Evolutionary conservation across 805 yeast genomes (phyloP).

Genomic region (Schwanniomyces pseudopolymorphus): DNA sequence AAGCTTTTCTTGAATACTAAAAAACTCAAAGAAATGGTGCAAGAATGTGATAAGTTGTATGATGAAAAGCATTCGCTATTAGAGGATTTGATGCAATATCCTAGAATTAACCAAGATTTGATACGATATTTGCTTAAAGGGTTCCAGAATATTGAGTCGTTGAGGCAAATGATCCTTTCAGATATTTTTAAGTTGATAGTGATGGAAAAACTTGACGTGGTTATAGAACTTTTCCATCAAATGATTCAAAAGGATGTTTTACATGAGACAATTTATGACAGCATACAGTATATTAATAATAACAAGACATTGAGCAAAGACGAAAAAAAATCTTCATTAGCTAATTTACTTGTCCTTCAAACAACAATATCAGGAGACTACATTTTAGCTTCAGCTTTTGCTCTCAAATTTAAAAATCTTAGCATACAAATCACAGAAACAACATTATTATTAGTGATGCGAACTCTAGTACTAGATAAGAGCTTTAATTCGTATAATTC

Average conservation of each 20-base stretch:
- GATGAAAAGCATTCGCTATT: slow-evolving; percentile 10
- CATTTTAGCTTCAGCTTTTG: slow-evolving; percentile 19
- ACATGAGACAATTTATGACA: background rate
- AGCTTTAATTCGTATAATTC: slow-evolving; percentile 8
- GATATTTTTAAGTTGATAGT: slow-evolving; percentile 13
- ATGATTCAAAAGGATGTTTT: slow-evolving; percentile 1
- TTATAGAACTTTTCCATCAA: slow-evolving; percentile 6
- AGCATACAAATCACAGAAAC: slow-evolving; percentile 2
- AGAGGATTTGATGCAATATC: slow-evolving; percentile 19
- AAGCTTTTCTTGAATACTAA: slow-evolving; percentile 6
- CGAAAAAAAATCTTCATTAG: slow-evolving; percentile 4
- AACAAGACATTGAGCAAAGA: background rate
- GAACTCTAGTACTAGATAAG: slow-evolving; percentile 10
- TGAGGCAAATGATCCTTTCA: slow-evolving; percentile 17
- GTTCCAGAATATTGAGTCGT: slow-evolving; percentile 15
- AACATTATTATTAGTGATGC: slow-evolving; percentile 7
- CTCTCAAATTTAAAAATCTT: slow-evolving; percentile 7
- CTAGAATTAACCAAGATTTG: slow-evolving; percentile 16
- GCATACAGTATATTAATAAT: background rate
- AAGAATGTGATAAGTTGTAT: slow-evolving; percentile 16
- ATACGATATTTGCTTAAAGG: slow-evolving; percentile 13
- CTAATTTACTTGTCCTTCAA: slow-evolving; percentile 14
- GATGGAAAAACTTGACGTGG: slow-evolving; percentile 7
- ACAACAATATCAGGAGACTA: slow-evolving; percentile 20
- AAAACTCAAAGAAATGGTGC: slow-evolving; percentile 11